phyloP scores from a whole-genome alignment of 2,329 filamentous ascomycete genomes.

The Hymenoscyphus repandus region DNA sequence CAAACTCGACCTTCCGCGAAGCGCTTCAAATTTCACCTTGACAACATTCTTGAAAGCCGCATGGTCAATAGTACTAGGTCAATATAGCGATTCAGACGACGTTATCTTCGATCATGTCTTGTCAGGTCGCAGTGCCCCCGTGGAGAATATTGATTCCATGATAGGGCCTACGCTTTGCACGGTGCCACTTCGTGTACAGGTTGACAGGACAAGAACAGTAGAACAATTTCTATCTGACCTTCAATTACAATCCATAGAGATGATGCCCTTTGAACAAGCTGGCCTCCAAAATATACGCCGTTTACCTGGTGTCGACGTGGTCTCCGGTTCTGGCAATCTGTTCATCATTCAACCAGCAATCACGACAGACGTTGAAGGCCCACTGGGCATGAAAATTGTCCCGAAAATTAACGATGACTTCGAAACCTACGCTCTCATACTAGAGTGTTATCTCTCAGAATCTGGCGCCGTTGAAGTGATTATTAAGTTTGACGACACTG shows the following conservation, averaged over 20 bases:
- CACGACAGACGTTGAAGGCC: not conserved
- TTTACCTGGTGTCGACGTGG: constrained; percentile 6
- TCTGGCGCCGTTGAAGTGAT: not conserved
- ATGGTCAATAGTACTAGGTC: constrained; percentile 47
- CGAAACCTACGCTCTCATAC: constrained; percentile 14
- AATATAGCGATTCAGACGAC: constrained; percentile 41
- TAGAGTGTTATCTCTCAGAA: constrained; percentile 6
- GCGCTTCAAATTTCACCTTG: not conserved
- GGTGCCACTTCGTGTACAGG: constrained; percentile 32
- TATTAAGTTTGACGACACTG: too few species aligned
- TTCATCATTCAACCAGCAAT: constrained; percentile 19
- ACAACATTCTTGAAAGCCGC: constrained; percentile 41
- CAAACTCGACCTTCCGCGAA: not conserved
- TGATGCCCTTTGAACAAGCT: constrained; percentile 47
- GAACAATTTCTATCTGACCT: not conserved
- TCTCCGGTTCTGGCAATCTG: constrained; percentile 19
- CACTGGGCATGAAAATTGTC: too few species aligned
- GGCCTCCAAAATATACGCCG: constrained; percentile 11
- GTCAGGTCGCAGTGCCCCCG: constrained; percentile 46
- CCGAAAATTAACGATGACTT: constrained; percentile 3
- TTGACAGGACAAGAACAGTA: not conserved
- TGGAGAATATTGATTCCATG: constrained; percentile 34
- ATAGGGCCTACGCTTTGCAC: constrained; percentile 39
- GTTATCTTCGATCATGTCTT: constrained; percentile 50
- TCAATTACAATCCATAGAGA: not conserved